Evolutionary conservation across 768 basidiomycete genomes (phyloP), one percentile per base, ranked within the genome.

Genomic region (Collybiopsis luxurians): DNA sequence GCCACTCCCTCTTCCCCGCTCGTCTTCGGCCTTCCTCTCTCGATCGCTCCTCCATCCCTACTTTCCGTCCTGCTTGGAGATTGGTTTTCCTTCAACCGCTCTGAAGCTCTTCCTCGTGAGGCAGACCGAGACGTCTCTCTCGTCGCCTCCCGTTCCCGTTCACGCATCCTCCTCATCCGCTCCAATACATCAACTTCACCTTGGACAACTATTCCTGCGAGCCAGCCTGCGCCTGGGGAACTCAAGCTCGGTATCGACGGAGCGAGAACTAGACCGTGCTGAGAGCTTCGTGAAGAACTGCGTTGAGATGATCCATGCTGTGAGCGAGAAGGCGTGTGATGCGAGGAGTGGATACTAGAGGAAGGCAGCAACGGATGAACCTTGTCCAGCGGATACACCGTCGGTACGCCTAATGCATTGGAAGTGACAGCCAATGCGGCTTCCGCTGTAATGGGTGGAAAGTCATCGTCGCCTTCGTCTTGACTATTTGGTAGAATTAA

Each of bases 161-260:
- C 76, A 65, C 90, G 86, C 24, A 81, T 79, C 23, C 86, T 75
- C 27, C 83, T 75, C 31, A 54, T 24, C 23, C 50, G 31, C 36
- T 51, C 50, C 52, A 90, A 82, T n/a, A 87, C 76, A 64, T 96
- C 94, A 24, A 94, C 75, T 75, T 97, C 95, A 39, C 95, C 95
- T 67, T 93, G 91, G 0, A 97, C 95, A 23, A 87, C 80, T 23
- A 92, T 75, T 4, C 84, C 89, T 13, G 90, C 89, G 6, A 98
- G 76, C 95, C 95, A 98, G 38, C 5, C 21, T 24, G 50, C 19
- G 24, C 50, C 50, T 15, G 50, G 36, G 13, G 28, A n/a, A 12
- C 23, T 51, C 17, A 51, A 34, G 17, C 31, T 36, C 19, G 50
- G 23, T 13, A 51, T 51, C 10, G 50, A 51, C 6, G 50, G 50